Evolutionary conservation across 1,284 basidiomycete genomes (phyloP), one percentile per base, ranked within the genome.

Genomic region (Melampsora americana): DNA sequence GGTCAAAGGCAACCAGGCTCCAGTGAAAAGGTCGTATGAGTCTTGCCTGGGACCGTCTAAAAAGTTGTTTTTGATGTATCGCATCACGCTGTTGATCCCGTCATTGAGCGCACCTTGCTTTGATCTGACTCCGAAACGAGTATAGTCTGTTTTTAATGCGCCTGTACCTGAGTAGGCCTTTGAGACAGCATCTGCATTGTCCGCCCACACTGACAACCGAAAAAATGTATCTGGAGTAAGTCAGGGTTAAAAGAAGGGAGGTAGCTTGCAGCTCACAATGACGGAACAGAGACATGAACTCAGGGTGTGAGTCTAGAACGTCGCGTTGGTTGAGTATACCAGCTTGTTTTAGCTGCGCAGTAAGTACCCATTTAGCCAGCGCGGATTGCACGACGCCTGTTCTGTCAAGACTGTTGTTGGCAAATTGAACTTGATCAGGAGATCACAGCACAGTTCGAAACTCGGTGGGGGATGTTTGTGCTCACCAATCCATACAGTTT

Each of bases 31-130:
- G 83, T 99, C 96, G 82, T 92, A 95, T 1, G 90, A 92, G 83
- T 97, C 94, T 88, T 83, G 94, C 81, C 95, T 86, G 69, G 93
- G 87, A 6, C 96, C 96, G 83, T 99, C 96, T 81, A 97, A 92
- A 85, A 93, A 95, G 83, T 97, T 99, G 86, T 99, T 99, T 86
- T 91, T 94, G 79, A 97, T 82, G 82, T 99, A 99, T 78, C 96
- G 89, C 84, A 90, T 87, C 1, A 89, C 83, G 23, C 91, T 91
- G 83, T 98, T 99, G 83, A 89, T 85, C 0, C 93, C 92, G 83
- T 99, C 96, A 81, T 94, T 89, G 65, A 96, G 80, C 35, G 86
- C 83, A 35, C 95, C 95, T 78, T 89, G 88, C 69, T 86, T 88
- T 2, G 92, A 93, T 28, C 95, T 88, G 83, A 91, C 91, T 80